Conservation (phyloP, 176 grass and related monocot genomes). For the Chrysopogon serrulatus region DNA sequence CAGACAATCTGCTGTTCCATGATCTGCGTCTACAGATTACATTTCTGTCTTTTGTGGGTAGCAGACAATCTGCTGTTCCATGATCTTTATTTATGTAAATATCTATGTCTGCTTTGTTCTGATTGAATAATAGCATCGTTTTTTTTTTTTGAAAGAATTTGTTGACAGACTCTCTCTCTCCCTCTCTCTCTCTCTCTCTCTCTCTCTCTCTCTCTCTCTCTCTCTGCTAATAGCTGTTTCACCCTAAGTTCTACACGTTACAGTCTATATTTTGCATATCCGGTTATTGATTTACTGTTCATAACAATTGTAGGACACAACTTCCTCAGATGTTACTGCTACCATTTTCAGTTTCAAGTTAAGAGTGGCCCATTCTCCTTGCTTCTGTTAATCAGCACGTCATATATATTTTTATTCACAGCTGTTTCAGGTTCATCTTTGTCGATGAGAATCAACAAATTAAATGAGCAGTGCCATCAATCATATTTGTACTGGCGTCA, state of each 20-base stretch:
- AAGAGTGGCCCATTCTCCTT: neutral
- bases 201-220: no score
- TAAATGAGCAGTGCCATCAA: neutral
- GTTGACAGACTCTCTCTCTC: no score
- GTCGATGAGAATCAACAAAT: neutral
- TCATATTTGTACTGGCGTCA: conserved; percentile 1
- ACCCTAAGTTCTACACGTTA: neutral
- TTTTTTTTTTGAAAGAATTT: no score
- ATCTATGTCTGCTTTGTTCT: no score
- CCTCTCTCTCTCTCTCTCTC: no score
- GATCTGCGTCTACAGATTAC: no score
- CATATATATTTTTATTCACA: neutral
- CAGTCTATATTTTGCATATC: neutral
- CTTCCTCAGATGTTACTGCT: neutral
- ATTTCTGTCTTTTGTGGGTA: no score
- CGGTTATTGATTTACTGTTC: neutral
- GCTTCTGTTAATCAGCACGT: neutral
- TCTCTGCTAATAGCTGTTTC: neutral
- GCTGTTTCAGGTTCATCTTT: neutral
- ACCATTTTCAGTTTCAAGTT: neutral
- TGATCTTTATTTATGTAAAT: no score
- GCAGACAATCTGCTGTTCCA: no score
- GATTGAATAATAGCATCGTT: no score
- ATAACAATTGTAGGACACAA: neutral
- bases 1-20: no score